A percentile compares a stretch with the other conserved stretches of the same genome.
Conservation (phyloP, 1,284 basidiomycete genomes). For the Schizophyllum commune region DNA sequence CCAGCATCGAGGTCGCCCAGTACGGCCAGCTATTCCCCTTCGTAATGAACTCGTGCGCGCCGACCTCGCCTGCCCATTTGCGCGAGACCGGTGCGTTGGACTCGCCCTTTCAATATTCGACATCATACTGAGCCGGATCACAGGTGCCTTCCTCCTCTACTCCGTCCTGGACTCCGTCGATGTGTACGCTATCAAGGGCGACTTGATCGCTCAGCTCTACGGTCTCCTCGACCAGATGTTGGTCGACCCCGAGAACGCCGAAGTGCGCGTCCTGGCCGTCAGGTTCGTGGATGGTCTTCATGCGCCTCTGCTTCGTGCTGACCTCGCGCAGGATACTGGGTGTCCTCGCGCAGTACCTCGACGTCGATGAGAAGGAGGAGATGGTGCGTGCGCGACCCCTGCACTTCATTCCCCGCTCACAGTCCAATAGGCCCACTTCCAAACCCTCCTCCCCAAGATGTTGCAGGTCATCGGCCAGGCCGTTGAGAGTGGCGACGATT, state of each 20-base stretch:
- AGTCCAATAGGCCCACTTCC: conserved; percentile 58
- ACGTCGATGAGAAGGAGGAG: conserved; percentile 80
- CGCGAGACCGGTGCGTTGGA: conserved; percentile 73
- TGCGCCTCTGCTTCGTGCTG: background rate
- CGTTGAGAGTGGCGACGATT: conserved; percentile 78
- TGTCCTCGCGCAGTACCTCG: conserved; percentile 91
- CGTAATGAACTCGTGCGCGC: no score
- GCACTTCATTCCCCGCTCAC: no score
- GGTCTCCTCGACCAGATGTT: conserved; percentile 78
- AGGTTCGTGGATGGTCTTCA: conserved; percentile 34
- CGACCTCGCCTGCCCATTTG: no score
- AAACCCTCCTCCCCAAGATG: conserved; percentile 84
- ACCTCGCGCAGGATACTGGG: conserved; percentile 65
- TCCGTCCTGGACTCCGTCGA: conserved; percentile 84
- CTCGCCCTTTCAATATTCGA: conserved; percentile 79
- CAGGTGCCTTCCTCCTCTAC: conserved; percentile 87
- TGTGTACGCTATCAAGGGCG: conserved; percentile 86
- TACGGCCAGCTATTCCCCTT: conserved; percentile 52
- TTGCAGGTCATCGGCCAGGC: conserved; percentile 86
- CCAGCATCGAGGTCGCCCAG: conserved; percentile 76
- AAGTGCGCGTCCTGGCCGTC: conserved; percentile 89
- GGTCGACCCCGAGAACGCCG: conserved; percentile 81
- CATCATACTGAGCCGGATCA: conserved; percentile 74
- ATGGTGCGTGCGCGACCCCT: conserved; percentile 48
- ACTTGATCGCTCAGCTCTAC: conserved; percentile 80